Percentiles rank a stretch among this genome's conserved stretches.
phyloP scores from a whole-genome alignment of 148 eudicot genomes.

The Linanthus parryae region DNA sequence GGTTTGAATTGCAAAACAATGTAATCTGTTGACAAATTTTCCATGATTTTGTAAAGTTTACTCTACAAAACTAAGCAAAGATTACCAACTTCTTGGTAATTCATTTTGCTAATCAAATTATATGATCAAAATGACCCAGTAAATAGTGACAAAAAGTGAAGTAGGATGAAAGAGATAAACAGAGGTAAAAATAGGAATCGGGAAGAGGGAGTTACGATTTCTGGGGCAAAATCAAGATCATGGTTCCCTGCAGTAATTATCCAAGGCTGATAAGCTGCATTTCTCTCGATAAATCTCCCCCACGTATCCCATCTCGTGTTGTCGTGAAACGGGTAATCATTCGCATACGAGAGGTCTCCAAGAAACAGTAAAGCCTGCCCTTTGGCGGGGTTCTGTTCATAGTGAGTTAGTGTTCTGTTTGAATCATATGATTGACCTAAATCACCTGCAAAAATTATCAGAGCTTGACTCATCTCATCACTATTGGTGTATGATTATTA shows the following conservation, averaged over 20 bases:
- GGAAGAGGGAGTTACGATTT: slow-evolving; percentile 32
- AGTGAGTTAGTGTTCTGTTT: slow-evolving; percentile 61
- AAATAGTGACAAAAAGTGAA: too few species aligned
- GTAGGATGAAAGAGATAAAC: too few species aligned
- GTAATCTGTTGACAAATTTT: too few species aligned
- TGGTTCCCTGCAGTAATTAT: slow-evolving; percentile 85
- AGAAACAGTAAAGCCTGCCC: slow-evolving; percentile 63
- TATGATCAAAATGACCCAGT: background rate
- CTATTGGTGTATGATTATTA: too few species aligned
- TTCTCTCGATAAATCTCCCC: slow-evolving; percentile 79
- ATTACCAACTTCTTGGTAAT: too few species aligned
- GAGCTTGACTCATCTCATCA: too few species aligned
- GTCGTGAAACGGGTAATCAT: slow-evolving; percentile 56
- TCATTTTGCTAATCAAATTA: background rate
- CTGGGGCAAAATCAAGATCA: slow-evolving; percentile 59
- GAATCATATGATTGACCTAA: slow-evolving; percentile 81
- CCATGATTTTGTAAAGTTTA: too few species aligned
- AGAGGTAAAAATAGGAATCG: background rate
- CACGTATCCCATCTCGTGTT: slow-evolving; percentile 88
- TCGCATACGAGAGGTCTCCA: slow-evolving; percentile 83
- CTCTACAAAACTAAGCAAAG: too few species aligned
- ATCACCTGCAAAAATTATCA: slow-evolving; percentile 78
- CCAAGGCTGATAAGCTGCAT: slow-evolving; percentile 79
- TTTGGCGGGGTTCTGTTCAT: slow-evolving; percentile 51
- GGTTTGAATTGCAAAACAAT: too few species aligned